Evolutionary conservation across 306 rosid species (phyloP), one percentile per base, ranked within the genome.

Genomic region (Hippophae gyantsensis): DNA sequence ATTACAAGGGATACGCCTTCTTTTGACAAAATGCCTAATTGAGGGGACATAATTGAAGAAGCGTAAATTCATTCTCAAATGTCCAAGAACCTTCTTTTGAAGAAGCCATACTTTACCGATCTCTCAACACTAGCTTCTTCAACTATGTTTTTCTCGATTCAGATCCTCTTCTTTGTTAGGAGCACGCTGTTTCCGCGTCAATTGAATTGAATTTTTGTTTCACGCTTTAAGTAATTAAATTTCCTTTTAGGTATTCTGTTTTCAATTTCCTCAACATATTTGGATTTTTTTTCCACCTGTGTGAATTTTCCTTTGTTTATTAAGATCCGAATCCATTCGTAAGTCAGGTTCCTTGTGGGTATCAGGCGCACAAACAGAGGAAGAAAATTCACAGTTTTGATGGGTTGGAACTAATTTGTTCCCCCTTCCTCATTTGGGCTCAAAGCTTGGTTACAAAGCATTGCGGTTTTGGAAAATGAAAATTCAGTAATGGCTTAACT

Each of bases 261-360:
- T 49, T 2, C 3, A 48, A 10, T 49, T 49, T 12, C 6, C 7
- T 49, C 8, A 32, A 32, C 3, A 32, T 38, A 9, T 5, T 48
- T 44, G 14, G 13, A 25, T 23, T 9, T 6, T 26, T 50, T 8
- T 48, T 12, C 26, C 23, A 38, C 23, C 52, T 48, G 44, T 52
- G 18, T 9, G 50, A 42, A n/a, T 25, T 60, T 13, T 66, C 26
- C 11, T 18, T 58, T 4, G 32, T 59, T 7, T 40, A 54, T 68
- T 51, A 69, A 81, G 89, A 86, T 86, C 87, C 70, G 74, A 70
- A 55, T 49, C 51, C 63, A 5, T 52, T n/a, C 12, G 40, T 12
- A 40, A 23, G 42, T 58, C 42, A 63, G 72, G 70, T 48, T 71
- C 62, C 25, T 6, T 46, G 61, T 63, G 63, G 61, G 41, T 40